A percentile compares a stretch with the other conserved stretches of the same genome.
phyloP scores from a whole-genome alignment of 352 stramenopile species.

The Globisporangium spiculum region DNA sequence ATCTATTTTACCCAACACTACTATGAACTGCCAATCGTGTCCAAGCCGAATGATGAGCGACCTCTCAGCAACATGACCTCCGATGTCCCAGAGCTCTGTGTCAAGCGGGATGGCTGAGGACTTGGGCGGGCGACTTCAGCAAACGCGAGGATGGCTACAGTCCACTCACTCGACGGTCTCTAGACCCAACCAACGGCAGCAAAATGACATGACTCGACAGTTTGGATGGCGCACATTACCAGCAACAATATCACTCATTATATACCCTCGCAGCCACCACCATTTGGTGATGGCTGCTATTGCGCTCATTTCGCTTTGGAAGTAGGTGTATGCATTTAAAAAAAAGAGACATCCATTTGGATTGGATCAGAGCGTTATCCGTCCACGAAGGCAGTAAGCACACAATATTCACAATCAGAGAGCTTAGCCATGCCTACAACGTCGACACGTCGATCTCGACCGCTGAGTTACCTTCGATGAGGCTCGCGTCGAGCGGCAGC shows the following conservation, averaged over 20 bases:
- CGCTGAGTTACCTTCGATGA: constrained; percentile 28
- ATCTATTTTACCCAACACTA: background rate
- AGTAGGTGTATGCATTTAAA: too few relatives aligned
- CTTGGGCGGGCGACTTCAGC: too few relatives aligned
- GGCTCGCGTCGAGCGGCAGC: constrained; percentile 19
- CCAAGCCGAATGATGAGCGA: too few relatives aligned
- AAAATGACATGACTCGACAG: background rate
- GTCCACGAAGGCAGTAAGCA: background rate
- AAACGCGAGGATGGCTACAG: background rate
- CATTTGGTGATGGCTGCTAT: background rate
- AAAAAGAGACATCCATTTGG: background rate
- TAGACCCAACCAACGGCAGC: too few relatives aligned
- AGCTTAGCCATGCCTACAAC: constrained; percentile 1
- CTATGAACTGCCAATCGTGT: too few relatives aligned
- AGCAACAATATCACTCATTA: background rate
- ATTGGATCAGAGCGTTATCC: background rate
- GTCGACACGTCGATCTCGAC: constrained; percentile 29
- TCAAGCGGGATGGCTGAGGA: too few relatives aligned
- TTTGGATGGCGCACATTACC: background rate
- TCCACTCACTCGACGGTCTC: background rate
- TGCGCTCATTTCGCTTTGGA: too few relatives aligned
- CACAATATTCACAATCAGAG: background rate
- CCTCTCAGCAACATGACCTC: too few relatives aligned
- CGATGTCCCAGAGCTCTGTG: background rate
- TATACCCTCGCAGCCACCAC: background rate